Percentiles rank a stretch among this genome's conserved stretches.
Evolutionary conservation across 2,329 filamentous ascomycete species (phyloP).

Genomic region (Fusarium sp.): DNA sequence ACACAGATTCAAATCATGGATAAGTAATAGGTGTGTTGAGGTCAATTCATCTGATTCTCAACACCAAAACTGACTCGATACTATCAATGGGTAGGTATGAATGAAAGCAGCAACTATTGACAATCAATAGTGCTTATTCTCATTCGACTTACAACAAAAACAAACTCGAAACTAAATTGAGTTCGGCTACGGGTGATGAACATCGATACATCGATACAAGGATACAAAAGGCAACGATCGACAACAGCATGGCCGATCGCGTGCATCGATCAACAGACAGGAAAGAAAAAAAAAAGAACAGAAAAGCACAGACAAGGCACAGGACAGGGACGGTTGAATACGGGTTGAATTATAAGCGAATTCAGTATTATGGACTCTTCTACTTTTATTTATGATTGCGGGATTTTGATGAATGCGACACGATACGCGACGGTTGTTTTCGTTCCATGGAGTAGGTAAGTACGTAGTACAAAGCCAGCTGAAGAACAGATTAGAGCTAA

Average conservation of each 20-base stretch:
- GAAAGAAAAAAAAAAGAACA: neutral
- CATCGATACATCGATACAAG: slow-evolving; percentile 12
- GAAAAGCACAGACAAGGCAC: slow-evolving; percentile 25
- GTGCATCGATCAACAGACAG: slow-evolving; percentile 27
- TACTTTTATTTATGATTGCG: neutral
- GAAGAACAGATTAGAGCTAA: neutral
- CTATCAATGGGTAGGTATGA: neutral
- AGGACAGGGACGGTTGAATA: slow-evolving; percentile 8
- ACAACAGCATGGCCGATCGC: slow-evolving; percentile 23
- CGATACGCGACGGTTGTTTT: slow-evolving; percentile 21
- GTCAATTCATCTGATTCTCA: neutral
- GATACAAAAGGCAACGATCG: slow-evolving; percentile 30
- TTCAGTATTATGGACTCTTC: neutral
- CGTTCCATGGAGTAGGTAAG: neutral
- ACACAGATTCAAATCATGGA: neutral
- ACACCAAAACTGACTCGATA: neutral
- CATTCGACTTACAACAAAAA: slow-evolving; percentile 5
- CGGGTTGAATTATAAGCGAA: neutral
- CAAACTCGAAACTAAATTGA: slow-evolving; percentile 23
- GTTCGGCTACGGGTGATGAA: slow-evolving; percentile 35
- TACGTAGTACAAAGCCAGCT: neutral
- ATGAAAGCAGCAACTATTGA: slow-evolving; percentile 1
- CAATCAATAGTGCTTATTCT: neutral
- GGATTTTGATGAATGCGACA: neutral
- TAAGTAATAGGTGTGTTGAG: neutral